These are phyloP conservation scores for Stachybotrys echinatus DNA, from an alignment of 2,329 filamentous ascomycete genomes.

Conservation along the genomic window DNA sequence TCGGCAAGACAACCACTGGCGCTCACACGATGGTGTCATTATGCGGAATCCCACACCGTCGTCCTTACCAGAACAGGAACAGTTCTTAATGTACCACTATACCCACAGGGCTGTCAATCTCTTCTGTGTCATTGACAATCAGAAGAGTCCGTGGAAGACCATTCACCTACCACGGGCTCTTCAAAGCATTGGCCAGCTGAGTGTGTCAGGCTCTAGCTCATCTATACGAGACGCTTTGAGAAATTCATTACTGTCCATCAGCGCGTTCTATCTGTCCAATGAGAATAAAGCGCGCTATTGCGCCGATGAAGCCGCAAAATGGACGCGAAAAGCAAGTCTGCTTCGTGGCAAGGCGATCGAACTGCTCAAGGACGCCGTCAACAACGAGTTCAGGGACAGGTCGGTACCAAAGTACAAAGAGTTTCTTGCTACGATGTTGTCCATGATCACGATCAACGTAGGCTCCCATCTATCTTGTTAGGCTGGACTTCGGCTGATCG, in stretches of 20 bases:
- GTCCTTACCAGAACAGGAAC: constrained; percentile 9
- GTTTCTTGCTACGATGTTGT: constrained; percentile 18
- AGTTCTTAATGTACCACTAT: constrained; percentile 18
- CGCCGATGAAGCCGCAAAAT: constrained; percentile 10
- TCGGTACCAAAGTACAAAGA: constrained; percentile 18
- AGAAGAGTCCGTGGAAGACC: constrained; percentile 19
- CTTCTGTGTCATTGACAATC: constrained; percentile 20
- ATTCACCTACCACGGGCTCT: constrained; percentile 17
- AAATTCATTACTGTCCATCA: constrained; percentile 17
- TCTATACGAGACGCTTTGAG: constrained; percentile 13
- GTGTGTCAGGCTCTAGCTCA: constrained; percentile 13
- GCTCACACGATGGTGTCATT: constrained; percentile 1
- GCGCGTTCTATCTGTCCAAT: constrained; percentile 18
- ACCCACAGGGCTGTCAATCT: constrained; percentile 15
- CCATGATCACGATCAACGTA: constrained; percentile 20
- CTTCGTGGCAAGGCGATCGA: constrained; percentile 12
- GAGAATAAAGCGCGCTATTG: constrained; percentile 6
- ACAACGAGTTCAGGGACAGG: constrained; percentile 7
- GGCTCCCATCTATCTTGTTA: not conserved
- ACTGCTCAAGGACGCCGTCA: constrained; percentile 14
- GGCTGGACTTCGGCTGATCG: not conserved
- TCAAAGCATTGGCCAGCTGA: constrained; percentile 16
- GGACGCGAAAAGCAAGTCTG: constrained; percentile 7
- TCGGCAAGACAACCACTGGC: too few species aligned
- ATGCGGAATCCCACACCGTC: constrained; percentile 4